Base-by-base conservation (phyloP, 176 grass and related monocot species). In the Lolium rigidum region DNA sequence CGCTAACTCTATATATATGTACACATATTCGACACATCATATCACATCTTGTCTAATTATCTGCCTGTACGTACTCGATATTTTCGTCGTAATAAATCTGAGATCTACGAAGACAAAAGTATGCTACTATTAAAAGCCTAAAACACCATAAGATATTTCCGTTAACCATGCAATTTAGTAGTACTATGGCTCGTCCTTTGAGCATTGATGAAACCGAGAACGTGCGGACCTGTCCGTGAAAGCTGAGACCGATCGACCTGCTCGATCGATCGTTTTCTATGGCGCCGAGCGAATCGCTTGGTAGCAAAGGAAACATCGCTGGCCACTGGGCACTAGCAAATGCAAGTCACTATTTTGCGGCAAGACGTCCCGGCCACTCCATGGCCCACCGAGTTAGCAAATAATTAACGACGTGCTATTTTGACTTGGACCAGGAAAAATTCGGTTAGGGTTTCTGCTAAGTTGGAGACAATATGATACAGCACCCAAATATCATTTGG, bases 211-310 rank as follows among this genome's bases (percentile, higher is more conserved):
- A 50, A 10, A 31, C 72, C 72, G 17, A 31, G 72, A 75, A 75
- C 72, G 47, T 75, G 72, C 72, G 52, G 25, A 52, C 72, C 47
- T 52, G 72, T 52, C 90, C 31, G 44, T 20, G 43, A 85, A 85
- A 85, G 77, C 18, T 15, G 76, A 35, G 82, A 52, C 85, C 84
- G 11, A 25, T 50, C 26, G 59, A 62, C 68, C 59, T 70, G 48
- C 79, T 50, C 47, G 26, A 76, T 63, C 7, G 12, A 84, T 74
- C 57, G 64, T 47, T 80, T 46, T 78, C 15, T 83, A 43, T 55
- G 15, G 35, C 5, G 15, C 57, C 15, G 2, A 52, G 41, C 80
- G n/a, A 84, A 87, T 91, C 85, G 68, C 10, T 83, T 87, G 48
- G 35, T 46, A 10, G 17, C 9, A 79, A 87, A 83, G 74, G 9